Evolutionary conservation across 495 filamentous ascomycete genomes (phyloP).

Genomic region (Beverwykella pulmonaria): DNA sequence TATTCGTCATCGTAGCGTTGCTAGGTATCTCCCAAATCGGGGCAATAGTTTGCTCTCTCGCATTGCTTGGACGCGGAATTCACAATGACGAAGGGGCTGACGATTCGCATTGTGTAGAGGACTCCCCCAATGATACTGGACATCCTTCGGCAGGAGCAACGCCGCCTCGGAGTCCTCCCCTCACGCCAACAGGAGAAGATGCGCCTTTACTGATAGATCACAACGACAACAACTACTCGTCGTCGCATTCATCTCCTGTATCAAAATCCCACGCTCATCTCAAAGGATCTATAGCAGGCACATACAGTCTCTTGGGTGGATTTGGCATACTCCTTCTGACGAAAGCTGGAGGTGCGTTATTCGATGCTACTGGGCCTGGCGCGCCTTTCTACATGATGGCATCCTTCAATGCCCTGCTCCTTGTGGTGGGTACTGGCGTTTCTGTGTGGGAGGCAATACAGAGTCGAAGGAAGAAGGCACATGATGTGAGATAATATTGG

Average conservation of each 20-base stretch:
- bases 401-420: conserved; percentile 66
- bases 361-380: conserved; percentile 68
- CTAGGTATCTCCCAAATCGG: conserved; percentile 93
- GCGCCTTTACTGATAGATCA: conserved; percentile 32
- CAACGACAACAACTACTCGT: background rate
- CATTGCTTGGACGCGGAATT: conserved; percentile 78
- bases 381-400: conserved; percentile 94
- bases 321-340: conserved; percentile 87
- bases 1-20: conserved; percentile 76
- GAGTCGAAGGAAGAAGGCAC: conserved; percentile 16
- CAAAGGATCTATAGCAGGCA: conserved; percentile 90
- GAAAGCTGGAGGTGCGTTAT: conserved; percentile 85
- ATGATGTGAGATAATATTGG: background rate
- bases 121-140: background rate
- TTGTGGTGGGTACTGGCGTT: conserved; percentile 28
- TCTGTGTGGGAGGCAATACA: conserved; percentile 14
- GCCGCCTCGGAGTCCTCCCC: conserved; percentile 17
- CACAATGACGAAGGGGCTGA: conserved; percentile 54
- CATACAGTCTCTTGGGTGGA: conserved; percentile 91
- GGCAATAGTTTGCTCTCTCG: conserved; percentile 89
- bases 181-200: conserved; percentile 26
- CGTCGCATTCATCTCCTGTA: conserved; percentile 1
- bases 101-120: background rate
- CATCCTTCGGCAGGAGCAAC: conserved; percentile 31
- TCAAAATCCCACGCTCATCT: conserved; percentile 53